A percentile compares a stretch with the other conserved stretches of the same genome.
These are phyloP conservation scores for Diaporthe ilicicola DNA, from an alignment of 2,329 filamentous ascomycete genomes.

Conservation along the genomic window DNA sequence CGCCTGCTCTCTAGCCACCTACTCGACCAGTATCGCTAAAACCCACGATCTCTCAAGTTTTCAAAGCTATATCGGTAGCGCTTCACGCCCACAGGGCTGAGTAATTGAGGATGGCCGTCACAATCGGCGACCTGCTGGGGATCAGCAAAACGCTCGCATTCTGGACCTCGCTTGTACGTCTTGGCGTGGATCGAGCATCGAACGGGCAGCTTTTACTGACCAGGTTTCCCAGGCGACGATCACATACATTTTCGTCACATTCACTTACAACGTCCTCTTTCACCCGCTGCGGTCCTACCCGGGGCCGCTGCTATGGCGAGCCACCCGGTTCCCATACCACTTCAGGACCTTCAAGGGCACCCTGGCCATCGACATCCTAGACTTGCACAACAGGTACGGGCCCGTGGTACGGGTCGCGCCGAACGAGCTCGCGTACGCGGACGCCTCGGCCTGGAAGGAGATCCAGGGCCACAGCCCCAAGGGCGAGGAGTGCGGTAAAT, in stretches of 20 bases:
- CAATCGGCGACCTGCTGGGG: neutral
- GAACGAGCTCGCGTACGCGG: conserved; percentile 50
- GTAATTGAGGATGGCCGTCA: neutral
- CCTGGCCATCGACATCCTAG: conserved; percentile 17
- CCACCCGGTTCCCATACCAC: conserved; percentile 30
- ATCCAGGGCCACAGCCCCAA: conserved; percentile 39
- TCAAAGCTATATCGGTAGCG: neutral
- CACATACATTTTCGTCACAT: neutral
- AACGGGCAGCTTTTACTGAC: neutral
- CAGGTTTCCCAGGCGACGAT: neutral
- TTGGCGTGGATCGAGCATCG: neutral
- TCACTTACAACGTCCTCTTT: conserved; percentile 35
- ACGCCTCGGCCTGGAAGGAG: conserved; percentile 45
- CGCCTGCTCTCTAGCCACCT: neutral
- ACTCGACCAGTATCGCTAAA: neutral
- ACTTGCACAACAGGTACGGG: conserved; percentile 48
- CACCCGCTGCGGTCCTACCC: conserved; percentile 37
- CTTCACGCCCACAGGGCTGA: no score
- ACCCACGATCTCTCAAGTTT: no score
- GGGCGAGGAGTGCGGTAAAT: conserved; percentile 13
- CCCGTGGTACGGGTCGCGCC: conserved; percentile 52
- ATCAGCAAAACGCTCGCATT: neutral
- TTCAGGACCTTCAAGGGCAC: conserved; percentile 1
- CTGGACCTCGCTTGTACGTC: conserved; percentile 5
- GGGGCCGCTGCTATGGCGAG: conserved; percentile 34